These are phyloP conservation scores for Sporothrix inflata DNA, from an alignment of 2,329 filamentous ascomycete species.

Conservation along the genomic window DNA sequence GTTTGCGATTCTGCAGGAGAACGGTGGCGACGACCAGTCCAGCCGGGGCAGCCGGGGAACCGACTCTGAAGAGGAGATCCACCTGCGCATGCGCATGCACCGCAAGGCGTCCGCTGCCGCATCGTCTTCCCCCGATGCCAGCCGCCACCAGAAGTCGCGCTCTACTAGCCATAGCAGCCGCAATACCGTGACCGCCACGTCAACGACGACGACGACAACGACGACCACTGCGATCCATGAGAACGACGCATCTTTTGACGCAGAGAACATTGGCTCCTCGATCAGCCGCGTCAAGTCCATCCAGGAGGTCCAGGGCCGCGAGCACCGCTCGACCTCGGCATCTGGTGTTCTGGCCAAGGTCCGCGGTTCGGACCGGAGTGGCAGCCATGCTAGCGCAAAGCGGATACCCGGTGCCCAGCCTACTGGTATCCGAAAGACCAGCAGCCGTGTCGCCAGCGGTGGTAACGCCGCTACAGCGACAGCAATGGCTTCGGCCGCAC, in stretches of 20 bases:
- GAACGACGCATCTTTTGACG: conserved; percentile 70
- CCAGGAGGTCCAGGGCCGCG: conserved; percentile 41
- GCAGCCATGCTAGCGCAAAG: conserved; percentile 50
- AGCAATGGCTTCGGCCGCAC: conserved; percentile 49
- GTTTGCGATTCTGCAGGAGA: conserved; percentile 50
- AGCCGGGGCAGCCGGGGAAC: conserved; percentile 57
- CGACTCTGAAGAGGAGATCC: conserved; percentile 82
- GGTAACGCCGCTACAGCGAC: conserved; percentile 44
- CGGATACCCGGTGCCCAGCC: conserved; percentile 55
- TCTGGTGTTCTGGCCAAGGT: conserved; percentile 66
- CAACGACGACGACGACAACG: conserved; percentile 68
- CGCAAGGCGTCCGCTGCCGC: conserved; percentile 61
- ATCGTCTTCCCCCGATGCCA: conserved; percentile 65
- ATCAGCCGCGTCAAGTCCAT: conserved; percentile 54
- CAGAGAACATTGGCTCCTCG: conserved; percentile 67
- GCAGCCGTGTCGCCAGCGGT: conserved; percentile 65
- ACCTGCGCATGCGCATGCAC: conserved; percentile 72
- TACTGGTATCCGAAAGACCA: conserved; percentile 65
- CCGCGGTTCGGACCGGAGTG: conserved; percentile 47
- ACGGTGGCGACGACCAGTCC: conserved; percentile 61
- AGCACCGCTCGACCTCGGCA: conserved; percentile 54
- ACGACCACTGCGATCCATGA: conserved; percentile 65
- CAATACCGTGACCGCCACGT: conserved; percentile 59
- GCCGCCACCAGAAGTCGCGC: conserved; percentile 56
- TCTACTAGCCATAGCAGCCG: conserved; percentile 54